Evolutionary conservation across 768 basidiomycete species (phyloP).

Genomic region (Hygrophorus pudorinus): DNA sequence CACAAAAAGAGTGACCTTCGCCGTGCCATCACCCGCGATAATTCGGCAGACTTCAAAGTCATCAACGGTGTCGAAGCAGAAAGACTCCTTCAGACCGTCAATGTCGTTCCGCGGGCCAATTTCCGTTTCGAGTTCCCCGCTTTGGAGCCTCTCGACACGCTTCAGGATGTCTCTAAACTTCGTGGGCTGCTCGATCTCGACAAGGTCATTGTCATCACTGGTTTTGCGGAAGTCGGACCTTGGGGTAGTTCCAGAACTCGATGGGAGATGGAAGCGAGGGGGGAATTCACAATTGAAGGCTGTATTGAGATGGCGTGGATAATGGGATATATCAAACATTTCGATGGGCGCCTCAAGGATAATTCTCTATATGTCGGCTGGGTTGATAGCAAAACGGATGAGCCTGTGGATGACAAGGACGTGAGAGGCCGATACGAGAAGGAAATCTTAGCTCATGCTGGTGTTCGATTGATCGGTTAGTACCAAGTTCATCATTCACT

Average conservation of each 20-base stretch:
- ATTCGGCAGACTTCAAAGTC: constrained; percentile 90
- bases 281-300: constrained; percentile 96
- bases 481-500: constrained; percentile 2
- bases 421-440: constrained; percentile 90
- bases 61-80: constrained; percentile 88
- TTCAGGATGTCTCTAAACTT: constrained; percentile 67
- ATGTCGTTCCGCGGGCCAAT: constrained; percentile 94
- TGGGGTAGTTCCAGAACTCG: constrained; percentile 98
- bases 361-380: constrained; percentile 93
- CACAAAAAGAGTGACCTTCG: constrained; percentile 87
- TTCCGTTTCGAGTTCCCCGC: constrained; percentile 93
- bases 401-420: constrained; percentile 97
- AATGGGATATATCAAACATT: constrained; percentile 98
- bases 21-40: constrained; percentile 88
- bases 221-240: constrained; percentile 95
- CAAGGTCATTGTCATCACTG: constrained; percentile 92
- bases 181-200: constrained; percentile 90
- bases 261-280: constrained; percentile 99
- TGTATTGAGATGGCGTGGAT: constrained; percentile 99
- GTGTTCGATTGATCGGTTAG: constrained; percentile 89
- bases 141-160: constrained; percentile 60
- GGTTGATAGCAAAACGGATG: constrained; percentile 89
- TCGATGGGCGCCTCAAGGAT: constrained; percentile 92
- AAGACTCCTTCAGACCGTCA: constrained; percentile 82
- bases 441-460: constrained; percentile 83